Conservation (phyloP, 768 basidiomycete genomes). For the Harrya chromipes region DNA sequence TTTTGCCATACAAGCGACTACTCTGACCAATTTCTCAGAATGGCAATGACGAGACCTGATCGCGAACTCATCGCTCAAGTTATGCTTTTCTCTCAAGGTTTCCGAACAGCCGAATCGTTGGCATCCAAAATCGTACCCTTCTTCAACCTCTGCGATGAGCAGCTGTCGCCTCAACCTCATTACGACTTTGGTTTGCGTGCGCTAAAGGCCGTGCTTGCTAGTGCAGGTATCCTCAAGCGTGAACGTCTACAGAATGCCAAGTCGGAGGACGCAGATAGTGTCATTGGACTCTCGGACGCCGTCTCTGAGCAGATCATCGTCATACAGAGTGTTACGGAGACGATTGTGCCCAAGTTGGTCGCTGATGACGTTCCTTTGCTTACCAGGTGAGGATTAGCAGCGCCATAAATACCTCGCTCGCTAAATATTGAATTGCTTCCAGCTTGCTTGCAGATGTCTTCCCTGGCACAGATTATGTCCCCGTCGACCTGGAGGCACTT, state of each 20-base stretch:
- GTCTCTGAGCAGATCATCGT: conserved; percentile 92
- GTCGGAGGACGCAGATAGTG: conserved; percentile 41
- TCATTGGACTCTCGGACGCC: conserved; percentile 60
- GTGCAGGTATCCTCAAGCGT: conserved; percentile 96
- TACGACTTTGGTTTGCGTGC: conserved; percentile 99
- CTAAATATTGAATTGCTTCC: not conserved
- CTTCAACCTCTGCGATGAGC: conserved; percentile 98
- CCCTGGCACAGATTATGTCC: conserved; percentile 89
- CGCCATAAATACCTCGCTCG: not conserved
- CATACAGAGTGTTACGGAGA: conserved; percentile 98
- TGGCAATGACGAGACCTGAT: conserved; percentile 99
- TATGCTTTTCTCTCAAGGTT: conserved; percentile 99
- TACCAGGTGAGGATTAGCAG: conserved; percentile 60
- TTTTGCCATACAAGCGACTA: not conserved
- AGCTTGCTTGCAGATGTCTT: conserved; percentile 96
- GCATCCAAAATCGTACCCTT: conserved; percentile 99
- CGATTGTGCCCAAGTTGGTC: conserved; percentile 96
- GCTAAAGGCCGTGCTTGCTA: conserved; percentile 92
- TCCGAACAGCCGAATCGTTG: conserved; percentile 95
- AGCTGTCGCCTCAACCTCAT: conserved; percentile 94
- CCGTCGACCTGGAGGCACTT: conserved; percentile 83
- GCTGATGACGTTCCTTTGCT: conserved; percentile 95
- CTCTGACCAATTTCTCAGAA: conserved; percentile 45
- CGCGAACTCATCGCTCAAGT: conserved; percentile 99
- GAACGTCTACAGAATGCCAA: conserved; percentile 62